Evolutionary conservation across 345 rosid species (phyloP).

Genomic region (Pseudoturritis turrita): DNA sequence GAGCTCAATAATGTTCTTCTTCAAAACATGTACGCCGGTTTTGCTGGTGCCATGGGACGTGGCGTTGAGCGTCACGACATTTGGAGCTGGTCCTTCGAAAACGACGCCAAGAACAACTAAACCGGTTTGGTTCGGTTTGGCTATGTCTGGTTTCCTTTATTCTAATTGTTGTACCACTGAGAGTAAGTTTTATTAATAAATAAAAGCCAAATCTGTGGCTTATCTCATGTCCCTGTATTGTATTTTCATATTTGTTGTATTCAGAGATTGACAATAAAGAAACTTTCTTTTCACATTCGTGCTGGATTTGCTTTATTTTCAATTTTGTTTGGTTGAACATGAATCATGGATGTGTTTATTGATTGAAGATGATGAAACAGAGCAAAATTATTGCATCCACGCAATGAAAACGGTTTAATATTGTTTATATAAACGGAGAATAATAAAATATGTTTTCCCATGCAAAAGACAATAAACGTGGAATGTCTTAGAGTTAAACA

Average conservation of each 20-base stretch:
- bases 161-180: not conserved
- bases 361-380: not conserved
- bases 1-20: constrained; percentile 28
- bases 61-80: constrained; percentile 28
- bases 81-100: constrained; percentile 32
- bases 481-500: constrained; percentile 7
- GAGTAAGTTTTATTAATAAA: constrained; percentile 4
- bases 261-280: not conserved
- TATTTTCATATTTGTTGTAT: constrained; percentile 1
- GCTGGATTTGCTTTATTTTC: too few species aligned
- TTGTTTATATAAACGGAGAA: not conserved
- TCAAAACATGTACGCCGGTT: constrained; percentile 27
- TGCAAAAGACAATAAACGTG: constrained; percentile 21
- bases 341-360: not conserved
- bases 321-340: too few species aligned
- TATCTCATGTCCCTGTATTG: not conserved
- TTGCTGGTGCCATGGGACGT: constrained; percentile 33
- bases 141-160: not conserved
- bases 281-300: not conserved
- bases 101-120: constrained; percentile 15
- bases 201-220: constrained; percentile 19
- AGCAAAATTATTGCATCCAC: not conserved
- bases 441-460: not conserved
- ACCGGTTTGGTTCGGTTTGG: not conserved
- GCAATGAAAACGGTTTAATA: not conserved